These are phyloP conservation scores for Trametes villosa DNA, from an alignment of 768 basidiomycete genomes.

Conservation along the genomic window DNA sequence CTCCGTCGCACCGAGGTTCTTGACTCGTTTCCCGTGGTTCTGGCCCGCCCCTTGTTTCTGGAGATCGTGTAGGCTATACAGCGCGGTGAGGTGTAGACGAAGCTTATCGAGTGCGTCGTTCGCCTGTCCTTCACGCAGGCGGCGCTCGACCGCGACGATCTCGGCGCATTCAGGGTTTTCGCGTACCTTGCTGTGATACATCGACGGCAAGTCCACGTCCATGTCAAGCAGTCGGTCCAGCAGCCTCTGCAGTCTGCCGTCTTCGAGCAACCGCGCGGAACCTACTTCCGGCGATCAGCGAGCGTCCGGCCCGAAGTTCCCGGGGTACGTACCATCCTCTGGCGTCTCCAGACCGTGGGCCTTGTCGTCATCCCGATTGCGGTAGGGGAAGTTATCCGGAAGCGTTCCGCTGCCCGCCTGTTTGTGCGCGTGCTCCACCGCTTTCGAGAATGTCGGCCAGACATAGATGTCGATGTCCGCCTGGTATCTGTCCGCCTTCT, in stretches of 20 bases:
- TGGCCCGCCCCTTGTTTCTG: not conserved
- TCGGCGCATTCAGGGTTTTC: not conserved
- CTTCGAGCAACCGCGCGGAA: not conserved
- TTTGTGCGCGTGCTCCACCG: not conserved
- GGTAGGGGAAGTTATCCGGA: not conserved
- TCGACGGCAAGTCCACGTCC: not conserved
- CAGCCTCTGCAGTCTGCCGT: not conserved
- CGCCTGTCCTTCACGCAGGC: conserved; percentile 5
- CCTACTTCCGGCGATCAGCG: not conserved
- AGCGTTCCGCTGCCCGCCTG: not conserved
- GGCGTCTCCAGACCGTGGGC: not conserved
- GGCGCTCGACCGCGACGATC: not conserved
- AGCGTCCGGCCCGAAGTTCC: not conserved
- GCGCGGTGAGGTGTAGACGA: not conserved
- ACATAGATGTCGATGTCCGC: not conserved
- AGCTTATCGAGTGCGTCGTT: conserved; percentile 1
- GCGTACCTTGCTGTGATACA: not conserved
- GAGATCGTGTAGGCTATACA: not conserved
- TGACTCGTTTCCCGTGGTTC: not conserved
- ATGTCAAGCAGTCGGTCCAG: not conserved
- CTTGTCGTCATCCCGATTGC: not conserved
- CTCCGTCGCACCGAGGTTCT: not conserved
- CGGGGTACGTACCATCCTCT: not conserved
- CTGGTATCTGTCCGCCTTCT: not conserved
- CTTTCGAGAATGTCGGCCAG: not conserved